Evolutionary conservation across 306 rosid species (phyloP), one percentile per base, ranked within the genome.

Genomic region (Hylodesmum podocarpum): DNA sequence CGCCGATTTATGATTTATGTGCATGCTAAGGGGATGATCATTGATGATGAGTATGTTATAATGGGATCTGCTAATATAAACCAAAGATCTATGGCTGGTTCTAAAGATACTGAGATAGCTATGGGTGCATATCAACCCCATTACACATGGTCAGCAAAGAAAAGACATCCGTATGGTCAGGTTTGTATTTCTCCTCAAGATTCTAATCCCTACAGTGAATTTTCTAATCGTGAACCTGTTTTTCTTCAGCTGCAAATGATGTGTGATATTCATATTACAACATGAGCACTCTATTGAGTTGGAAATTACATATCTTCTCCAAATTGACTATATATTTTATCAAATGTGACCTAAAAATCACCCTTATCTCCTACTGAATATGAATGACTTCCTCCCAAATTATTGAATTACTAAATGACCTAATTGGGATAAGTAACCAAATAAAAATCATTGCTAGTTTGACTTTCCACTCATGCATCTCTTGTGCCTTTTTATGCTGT

Each of bases 21-120:
- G 46, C 99, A 95, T 75, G 96, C 99, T 61, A 95, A 95, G 82
- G 99, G 99, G 58, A 89, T 95, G 97, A 66, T 95, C 8, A 76
- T 95, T 31, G 99, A 95, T 54, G 99, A 95, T 37, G 99, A 95
- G 72, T 95, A 95, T 6, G 88, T 95, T 1, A 87, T 95, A 44
- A 31, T 92, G 41, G 99, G 98, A 77, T 95, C 99, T 80, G 99
- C 97, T 67, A 95, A 95, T 72, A 95, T 95, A 78, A 95, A 95
- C 84, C 99, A 95, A 84, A 88, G 99, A 84, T 95, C 99, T 54
- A 68, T 95, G 97, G 99, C 97, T 50, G 99, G 98, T 63, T 78
- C 97, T 18, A 95, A 89, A 81, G 99, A 92, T 83, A 95, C 99
- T 1, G 99, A 95, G 94, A 89, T 95, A 78, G 99, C 98, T 46